Evolutionary conservation across 768 basidiomycete genomes (phyloP).

Genomic region (Phylloporus sp.): DNA sequence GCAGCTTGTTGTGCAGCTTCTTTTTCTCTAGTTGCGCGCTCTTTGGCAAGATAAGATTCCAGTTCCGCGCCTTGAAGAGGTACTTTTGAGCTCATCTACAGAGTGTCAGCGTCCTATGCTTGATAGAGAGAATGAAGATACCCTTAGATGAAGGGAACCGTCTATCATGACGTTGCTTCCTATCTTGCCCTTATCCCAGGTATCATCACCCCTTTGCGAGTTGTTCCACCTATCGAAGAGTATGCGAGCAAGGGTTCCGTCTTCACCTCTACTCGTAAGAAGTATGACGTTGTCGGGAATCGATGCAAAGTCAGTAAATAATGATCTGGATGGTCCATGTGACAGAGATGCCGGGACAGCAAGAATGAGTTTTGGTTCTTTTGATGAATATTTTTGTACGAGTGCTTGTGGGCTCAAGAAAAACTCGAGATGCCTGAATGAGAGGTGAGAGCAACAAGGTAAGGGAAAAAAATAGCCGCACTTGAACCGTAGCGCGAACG

Average conservation of each 20-base stretch:
- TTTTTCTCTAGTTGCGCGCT: conserved; percentile 74
- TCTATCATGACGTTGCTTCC: conserved; percentile 85
- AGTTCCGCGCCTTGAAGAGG: conserved; percentile 87
- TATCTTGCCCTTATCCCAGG: conserved; percentile 88
- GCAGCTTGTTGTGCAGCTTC: conserved; percentile 85
- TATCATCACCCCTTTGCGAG: conserved; percentile 72
- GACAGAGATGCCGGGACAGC: conserved; percentile 91
- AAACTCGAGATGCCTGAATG: conserved; percentile 80
- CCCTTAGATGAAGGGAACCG: conserved; percentile 61
- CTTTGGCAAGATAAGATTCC: conserved; percentile 72
- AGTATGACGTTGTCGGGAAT: conserved; percentile 84
- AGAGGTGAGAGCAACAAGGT: conserved; percentile 1
- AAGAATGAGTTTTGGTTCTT: conserved; percentile 89
- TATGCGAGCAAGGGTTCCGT: conserved; percentile 71
- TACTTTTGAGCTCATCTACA: conserved; percentile 83
- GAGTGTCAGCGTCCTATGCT: conserved; percentile 1
- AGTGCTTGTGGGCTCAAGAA: conserved; percentile 81
- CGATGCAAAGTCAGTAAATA: conserved; percentile 85
- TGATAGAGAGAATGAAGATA: conserved; percentile 28
- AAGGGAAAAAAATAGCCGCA: conserved; percentile 34
- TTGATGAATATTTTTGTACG: conserved; percentile 76
- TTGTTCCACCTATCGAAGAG: conserved; percentile 87
- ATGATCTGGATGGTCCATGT: conserved; percentile 81
- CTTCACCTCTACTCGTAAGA: conserved; percentile 74
- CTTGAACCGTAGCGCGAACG: conserved; percentile 86